Base-by-base conservation (phyloP, 2,329 filamentous ascomycete species). In the Rhynchosporium agropyri region DNA sequence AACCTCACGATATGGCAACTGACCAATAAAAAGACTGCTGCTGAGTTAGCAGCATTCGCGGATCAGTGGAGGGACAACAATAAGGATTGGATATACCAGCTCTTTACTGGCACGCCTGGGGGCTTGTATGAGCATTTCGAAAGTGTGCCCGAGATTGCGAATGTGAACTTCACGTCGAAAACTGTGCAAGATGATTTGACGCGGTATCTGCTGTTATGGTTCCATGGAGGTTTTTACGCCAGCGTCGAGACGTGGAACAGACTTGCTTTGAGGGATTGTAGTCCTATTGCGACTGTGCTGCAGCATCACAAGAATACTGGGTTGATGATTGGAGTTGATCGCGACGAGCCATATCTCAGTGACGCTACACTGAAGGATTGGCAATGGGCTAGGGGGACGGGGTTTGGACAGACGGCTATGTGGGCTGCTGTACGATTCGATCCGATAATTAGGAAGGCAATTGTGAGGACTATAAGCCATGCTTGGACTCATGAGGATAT, bases 381-480 rank as follows among this genome's bases (percentile, higher is more conserved):
- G 65, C 56, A 63, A 4, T 70, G 68, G 68, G 51, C 49, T 12
- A 56, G 69, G 33, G 63, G 50, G 4, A 66, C 69, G 51, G 61
- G 67, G 28, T 68, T 71, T 42, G 62, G 61, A 3, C 64, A 65
- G 29, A 55, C 49, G 56, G 58, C 57, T 2, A 57, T 71, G 26
- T 71, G 67, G 67, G 69, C 69, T 26, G 62, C 65, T 8, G 64
- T 55, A 45, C 61, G 69, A 28, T 71, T 71, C 42, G 68, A 71
- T 62, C 68, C 69, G 3, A 20, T 71, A 0, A 33, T 71, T 1
- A 62, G 68, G 43, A 67, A 50, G 26, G 67, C 66, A 3, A 70
- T 71, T 58, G 68, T 69, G 46, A 64, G 69, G 50, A 63, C 67
- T 28, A 58, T 71, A 12, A 63, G 61, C 10, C 65, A 70, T 65